phyloP scores from a whole-genome alignment of 371 early-diverging fungal species.

The Syncephalastrum contaminatum region DNA sequence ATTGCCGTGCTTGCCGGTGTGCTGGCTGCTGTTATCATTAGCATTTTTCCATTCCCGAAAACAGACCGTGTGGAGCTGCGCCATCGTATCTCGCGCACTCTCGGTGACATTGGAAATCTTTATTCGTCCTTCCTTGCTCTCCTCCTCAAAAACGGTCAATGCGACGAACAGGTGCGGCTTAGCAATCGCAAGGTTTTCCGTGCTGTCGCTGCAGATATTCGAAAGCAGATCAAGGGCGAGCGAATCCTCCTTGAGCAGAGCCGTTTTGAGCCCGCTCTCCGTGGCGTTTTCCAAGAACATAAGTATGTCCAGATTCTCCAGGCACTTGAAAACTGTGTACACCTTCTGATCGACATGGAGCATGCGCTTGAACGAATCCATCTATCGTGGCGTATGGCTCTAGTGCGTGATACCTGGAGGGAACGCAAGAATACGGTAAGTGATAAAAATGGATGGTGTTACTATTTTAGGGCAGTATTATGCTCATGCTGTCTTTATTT shows the following conservation, averaged over 20 bases:
- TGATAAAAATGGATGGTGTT: not conserved
- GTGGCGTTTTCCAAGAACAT: conserved; percentile 44
- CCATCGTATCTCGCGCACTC: conserved; percentile 34
- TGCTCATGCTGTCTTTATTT: conserved; percentile 1
- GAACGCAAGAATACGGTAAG: conserved; percentile 43
- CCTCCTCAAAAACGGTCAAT: conserved; percentile 25
- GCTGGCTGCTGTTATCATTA: conserved; percentile 33
- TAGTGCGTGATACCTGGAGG: conserved; percentile 39
- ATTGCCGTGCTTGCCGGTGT: conserved; percentile 38
- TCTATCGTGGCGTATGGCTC: conserved; percentile 28
- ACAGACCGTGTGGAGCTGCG: conserved; percentile 47
- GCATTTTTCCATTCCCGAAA: conserved; percentile 36
- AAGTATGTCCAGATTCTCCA: conserved; percentile 41
- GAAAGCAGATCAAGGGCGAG: conserved; percentile 38
- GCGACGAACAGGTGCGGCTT: conserved; percentile 7
- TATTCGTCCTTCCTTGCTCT: conserved; percentile 43
- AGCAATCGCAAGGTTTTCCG: conserved; percentile 38
- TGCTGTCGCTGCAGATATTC: conserved; percentile 28
- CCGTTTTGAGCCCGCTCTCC: conserved; percentile 47
- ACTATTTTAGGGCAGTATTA: not conserved
- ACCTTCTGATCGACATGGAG: conserved; percentile 44
- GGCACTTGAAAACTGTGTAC: conserved; percentile 39
- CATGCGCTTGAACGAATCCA: conserved; percentile 31
- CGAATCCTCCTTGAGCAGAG: conserved; percentile 46
- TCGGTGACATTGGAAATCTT: conserved; percentile 35